Evolutionary conservation across 495 filamentous ascomycete species (phyloP).

Genomic region (Oidiodendron maius): DNA sequence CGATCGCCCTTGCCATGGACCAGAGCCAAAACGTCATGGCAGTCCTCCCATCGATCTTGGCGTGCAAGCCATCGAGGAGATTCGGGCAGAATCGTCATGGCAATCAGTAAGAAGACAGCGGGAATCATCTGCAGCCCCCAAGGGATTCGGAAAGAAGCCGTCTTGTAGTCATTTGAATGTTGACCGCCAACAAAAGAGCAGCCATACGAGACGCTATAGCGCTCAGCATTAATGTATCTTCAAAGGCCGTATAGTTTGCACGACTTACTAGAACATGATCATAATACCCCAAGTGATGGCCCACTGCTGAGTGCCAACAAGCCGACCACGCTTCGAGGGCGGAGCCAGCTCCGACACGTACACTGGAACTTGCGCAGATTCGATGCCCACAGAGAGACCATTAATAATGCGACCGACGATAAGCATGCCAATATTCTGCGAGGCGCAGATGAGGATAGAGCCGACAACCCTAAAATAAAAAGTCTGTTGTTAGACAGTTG

Average conservation of each 20-base stretch:
- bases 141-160: slow-evolving; percentile 63
- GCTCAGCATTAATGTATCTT: too few relatives aligned
- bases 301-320: slow-evolving; percentile 71
- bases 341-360: slow-evolving; percentile 77
- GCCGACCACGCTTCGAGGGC: slow-evolving; percentile 74
- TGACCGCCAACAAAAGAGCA: slow-evolving; percentile 58
- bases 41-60: slow-evolving; percentile 71
- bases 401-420: slow-evolving; percentile 71
- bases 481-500: too few relatives aligned
- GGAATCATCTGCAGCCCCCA: slow-evolving; percentile 72
- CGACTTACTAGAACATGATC: too few relatives aligned
- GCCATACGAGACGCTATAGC: slow-evolving; percentile 75
- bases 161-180: slow-evolving; percentile 50
- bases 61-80: slow-evolving; percentile 71
- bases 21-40: slow-evolving; percentile 51
- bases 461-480: slow-evolving; percentile 53
- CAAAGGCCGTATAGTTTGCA: too few relatives aligned
- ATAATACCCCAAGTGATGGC: slow-evolving; percentile 69
- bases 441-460: slow-evolving; percentile 60
- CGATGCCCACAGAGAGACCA: slow-evolving; percentile 68
- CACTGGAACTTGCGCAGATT: slow-evolving; percentile 70
- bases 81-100: slow-evolving; percentile 66
- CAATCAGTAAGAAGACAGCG: slow-evolving; percentile 55
- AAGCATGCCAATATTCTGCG: slow-evolving; percentile 69
- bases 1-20: slow-evolving; percentile 59